phyloP scores from a whole-genome alignment of 1,284 basidiomycete genomes.

The Apiotrichum porosum region DNA sequence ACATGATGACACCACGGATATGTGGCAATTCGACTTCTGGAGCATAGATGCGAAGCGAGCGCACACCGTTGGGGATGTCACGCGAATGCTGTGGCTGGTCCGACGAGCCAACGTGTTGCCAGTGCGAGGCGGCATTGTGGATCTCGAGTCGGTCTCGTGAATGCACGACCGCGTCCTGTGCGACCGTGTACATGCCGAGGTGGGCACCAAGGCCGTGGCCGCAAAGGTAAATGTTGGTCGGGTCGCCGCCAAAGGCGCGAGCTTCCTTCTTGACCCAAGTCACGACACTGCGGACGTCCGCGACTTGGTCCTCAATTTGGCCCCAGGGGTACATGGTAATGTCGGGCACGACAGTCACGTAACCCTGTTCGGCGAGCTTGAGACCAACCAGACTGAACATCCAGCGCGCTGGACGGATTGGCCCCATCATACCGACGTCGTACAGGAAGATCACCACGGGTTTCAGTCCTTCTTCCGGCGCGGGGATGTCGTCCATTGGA shows the following conservation, averaged over 20 bases:
- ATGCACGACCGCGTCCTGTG: constrained; percentile 29
- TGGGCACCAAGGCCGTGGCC: constrained; percentile 47
- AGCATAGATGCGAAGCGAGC: constrained; percentile 40
- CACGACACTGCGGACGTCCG: constrained; percentile 19
- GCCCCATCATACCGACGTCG: constrained; percentile 24
- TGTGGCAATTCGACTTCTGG: constrained; percentile 40
- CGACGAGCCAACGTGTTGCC: constrained; percentile 7
- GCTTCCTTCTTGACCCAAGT: constrained; percentile 20
- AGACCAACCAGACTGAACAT: constrained; percentile 22
- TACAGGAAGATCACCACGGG: constrained; percentile 26
- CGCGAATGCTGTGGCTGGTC: background rate
- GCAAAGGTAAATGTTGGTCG: constrained; percentile 37
- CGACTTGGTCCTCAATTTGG: constrained; percentile 18
- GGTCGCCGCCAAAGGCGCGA: constrained; percentile 36
- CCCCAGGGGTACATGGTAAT: constrained; percentile 24
- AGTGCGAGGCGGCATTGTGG: constrained; percentile 14
- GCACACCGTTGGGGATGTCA: constrained; percentile 21
- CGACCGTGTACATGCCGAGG: constrained; percentile 41
- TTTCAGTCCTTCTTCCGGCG: constrained; percentile 1
- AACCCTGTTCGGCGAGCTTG: constrained; percentile 25
- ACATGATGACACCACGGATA: constrained; percentile 44
- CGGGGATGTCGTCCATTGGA: constrained; percentile 1
- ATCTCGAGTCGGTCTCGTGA: constrained; percentile 22
- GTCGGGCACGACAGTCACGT: constrained; percentile 25
- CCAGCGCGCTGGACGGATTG: constrained; percentile 16